phyloP scores from a whole-genome alignment of 495 filamentous ascomycete genomes.

The Talaromyces wortmannii region DNA sequence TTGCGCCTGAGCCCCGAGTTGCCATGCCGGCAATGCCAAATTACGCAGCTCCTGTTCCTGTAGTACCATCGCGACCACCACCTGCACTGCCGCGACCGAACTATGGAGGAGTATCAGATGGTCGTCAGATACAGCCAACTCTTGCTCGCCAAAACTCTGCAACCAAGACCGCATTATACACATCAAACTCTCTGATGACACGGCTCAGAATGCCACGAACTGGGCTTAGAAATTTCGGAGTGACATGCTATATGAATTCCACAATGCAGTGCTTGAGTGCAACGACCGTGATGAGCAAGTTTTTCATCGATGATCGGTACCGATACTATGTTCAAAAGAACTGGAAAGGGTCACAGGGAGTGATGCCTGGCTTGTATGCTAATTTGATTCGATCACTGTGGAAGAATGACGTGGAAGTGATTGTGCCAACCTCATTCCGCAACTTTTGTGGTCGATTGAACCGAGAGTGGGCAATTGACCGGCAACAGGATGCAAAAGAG shows the following conservation, averaged over 20 bases:
- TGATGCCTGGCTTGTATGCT: constrained; percentile 69
- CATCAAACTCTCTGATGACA: constrained; percentile 30
- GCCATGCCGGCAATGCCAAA: constrained; percentile 16
- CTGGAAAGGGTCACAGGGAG: constrained; percentile 67
- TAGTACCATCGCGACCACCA: constrained; percentile 57
- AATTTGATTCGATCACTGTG: constrained; percentile 70
- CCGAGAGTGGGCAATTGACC: constrained; percentile 51
- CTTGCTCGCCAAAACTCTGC: constrained; percentile 37
- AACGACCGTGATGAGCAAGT: constrained; percentile 62
- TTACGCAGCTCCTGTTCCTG: constrained; percentile 33
- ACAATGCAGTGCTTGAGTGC: constrained; percentile 77
- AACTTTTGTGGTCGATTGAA: constrained; percentile 52
- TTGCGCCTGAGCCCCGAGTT: constrained; percentile 23
- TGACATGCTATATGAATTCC: constrained; percentile 88
- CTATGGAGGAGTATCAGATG: constrained; percentile 82
- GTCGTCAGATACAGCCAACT: constrained; percentile 46
- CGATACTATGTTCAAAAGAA: constrained; percentile 52
- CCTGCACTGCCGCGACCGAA: constrained; percentile 79
- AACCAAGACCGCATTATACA: constrained; percentile 39
- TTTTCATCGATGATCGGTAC: constrained; percentile 56
- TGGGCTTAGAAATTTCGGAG: constrained; percentile 73
- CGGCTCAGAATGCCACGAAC: constrained; percentile 55
- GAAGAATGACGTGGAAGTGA: constrained; percentile 60
- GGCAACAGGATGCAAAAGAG: constrained; percentile 75
- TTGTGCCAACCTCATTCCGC: constrained; percentile 45